Conservation (phyloP, 2,329 filamentous ascomycete species). For the Alternaria panax region DNA sequence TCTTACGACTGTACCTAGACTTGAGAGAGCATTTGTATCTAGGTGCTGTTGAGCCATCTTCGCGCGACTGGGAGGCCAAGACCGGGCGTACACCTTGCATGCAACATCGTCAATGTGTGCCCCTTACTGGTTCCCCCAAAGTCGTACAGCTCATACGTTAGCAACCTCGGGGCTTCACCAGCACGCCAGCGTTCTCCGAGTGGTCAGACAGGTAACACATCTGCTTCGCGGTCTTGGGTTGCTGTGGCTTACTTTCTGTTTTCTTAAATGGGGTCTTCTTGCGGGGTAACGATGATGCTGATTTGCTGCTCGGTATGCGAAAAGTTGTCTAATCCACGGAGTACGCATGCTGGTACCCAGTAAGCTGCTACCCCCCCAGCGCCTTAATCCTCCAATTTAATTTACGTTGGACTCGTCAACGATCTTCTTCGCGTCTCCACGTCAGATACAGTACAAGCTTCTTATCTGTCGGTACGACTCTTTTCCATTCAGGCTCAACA, state of each 20-base stretch:
- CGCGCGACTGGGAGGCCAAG: neutral
- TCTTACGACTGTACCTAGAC: neutral
- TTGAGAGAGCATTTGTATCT: neutral
- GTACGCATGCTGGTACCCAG: neutral
- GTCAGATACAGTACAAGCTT: conserved; percentile 85
- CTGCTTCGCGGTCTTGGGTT: neutral
- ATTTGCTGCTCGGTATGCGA: neutral
- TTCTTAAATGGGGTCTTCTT: neutral
- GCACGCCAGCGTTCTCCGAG: neutral
- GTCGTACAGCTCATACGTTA: neutral
- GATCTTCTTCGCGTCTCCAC: conserved; percentile 89
- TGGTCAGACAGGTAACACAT: neutral
- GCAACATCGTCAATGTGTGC: neutral
- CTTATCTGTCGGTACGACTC: conserved; percentile 82
- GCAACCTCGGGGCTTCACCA: neutral
- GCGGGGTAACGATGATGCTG: neutral
- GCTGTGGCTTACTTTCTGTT: neutral
- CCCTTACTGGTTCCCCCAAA: neutral
- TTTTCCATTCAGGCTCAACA: conserved; percentile 90
- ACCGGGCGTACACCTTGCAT: neutral
- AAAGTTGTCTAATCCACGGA: conserved; percentile 3
- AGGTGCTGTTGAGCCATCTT: neutral
- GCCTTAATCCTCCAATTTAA: neutral
- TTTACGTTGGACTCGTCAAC: neutral
- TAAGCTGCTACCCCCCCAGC: neutral